Evolutionary conservation across 2,329 filamentous ascomycete genomes (phyloP).

Genomic region (Cordyceps sp.): DNA sequence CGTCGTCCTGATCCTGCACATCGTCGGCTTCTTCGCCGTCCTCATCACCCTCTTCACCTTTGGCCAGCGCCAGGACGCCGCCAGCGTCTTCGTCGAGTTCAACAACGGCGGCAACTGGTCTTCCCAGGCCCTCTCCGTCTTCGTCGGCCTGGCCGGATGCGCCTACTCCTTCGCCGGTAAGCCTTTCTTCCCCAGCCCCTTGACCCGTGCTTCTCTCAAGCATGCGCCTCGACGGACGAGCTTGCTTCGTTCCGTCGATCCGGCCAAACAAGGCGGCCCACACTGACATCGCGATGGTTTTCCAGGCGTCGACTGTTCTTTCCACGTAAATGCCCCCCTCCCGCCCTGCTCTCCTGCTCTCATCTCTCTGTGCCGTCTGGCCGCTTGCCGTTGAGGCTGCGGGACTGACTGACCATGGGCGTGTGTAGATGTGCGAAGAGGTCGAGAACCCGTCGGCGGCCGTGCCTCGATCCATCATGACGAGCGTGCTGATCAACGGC

Average conservation of each 20-base stretch:
- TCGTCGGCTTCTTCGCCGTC: slow-evolving; percentile 18
- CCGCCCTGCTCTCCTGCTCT: no score
- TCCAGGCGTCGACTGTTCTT: slow-evolving; percentile 2
- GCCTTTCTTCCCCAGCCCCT: no score
- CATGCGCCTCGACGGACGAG: no score
- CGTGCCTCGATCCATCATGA: slow-evolving; percentile 32
- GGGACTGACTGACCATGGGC: no score
- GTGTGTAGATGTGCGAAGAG: slow-evolving; percentile 30
- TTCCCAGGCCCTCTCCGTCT: slow-evolving; percentile 24
- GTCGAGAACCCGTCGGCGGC: slow-evolving; percentile 28
- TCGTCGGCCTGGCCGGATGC: slow-evolving; percentile 24
- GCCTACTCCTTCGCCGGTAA: slow-evolving; percentile 18
- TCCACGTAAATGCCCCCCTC: slow-evolving; percentile 3
- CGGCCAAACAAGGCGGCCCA: no score
- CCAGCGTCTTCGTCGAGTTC: slow-evolving; percentile 25
- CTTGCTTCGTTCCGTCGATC: no score
- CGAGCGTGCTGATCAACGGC: slow-evolving; percentile 31
- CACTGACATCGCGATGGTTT: neutral
- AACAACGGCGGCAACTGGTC: slow-evolving; percentile 27
- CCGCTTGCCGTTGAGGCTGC: no score
- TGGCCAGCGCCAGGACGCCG: slow-evolving; percentile 13
- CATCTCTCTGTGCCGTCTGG: no score
- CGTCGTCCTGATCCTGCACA: slow-evolving; percentile 29
- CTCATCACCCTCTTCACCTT: slow-evolving; percentile 14
- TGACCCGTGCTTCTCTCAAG: no score